Evolutionary conservation across 352 stramenopile genomes (phyloP).

Genomic region (Saprolegnia diclina): DNA sequence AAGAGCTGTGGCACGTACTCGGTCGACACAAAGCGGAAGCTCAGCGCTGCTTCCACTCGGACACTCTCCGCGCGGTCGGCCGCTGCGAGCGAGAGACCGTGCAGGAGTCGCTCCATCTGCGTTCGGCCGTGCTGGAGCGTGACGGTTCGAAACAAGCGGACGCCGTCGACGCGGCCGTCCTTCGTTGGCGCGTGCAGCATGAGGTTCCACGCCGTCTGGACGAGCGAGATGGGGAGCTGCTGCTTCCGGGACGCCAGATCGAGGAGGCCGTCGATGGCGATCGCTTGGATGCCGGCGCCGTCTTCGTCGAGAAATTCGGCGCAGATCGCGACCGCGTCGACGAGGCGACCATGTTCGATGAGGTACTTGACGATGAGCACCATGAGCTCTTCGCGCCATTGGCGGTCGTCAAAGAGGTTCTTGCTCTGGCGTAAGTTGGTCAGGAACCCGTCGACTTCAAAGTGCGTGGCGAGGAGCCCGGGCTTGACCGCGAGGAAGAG

Average conservation of each 20-base stretch:
- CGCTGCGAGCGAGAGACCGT: neutral
- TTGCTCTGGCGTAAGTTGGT: conserved; percentile 4
- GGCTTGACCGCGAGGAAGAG: conserved; percentile 12
- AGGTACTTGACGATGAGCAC: conserved; percentile 1
- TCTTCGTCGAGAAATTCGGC: conserved; percentile 14
- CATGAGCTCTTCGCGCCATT: conserved; percentile 16
- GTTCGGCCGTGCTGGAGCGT: neutral
- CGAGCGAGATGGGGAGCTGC: neutral
- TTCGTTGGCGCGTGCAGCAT: neutral
- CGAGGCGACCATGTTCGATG: neutral
- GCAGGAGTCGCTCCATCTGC: neutral
- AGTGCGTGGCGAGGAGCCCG: neutral
- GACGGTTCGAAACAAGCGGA: conserved; percentile 10
- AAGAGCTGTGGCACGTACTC: neutral
- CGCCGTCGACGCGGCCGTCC: neutral
- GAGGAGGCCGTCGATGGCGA: conserved; percentile 21
- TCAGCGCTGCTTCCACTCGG: neutral
- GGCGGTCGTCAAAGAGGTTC: conserved; percentile 20
- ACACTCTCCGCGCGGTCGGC: neutral
- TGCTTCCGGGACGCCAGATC: neutral
- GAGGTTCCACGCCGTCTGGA: neutral
- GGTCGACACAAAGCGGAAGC: neutral
- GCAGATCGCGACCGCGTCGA: neutral
- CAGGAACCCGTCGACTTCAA: neutral
- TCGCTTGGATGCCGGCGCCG: neutral